Conservation (phyloP, 2,329 filamentous ascomycete genomes). For the Daldinia sp. region DNA sequence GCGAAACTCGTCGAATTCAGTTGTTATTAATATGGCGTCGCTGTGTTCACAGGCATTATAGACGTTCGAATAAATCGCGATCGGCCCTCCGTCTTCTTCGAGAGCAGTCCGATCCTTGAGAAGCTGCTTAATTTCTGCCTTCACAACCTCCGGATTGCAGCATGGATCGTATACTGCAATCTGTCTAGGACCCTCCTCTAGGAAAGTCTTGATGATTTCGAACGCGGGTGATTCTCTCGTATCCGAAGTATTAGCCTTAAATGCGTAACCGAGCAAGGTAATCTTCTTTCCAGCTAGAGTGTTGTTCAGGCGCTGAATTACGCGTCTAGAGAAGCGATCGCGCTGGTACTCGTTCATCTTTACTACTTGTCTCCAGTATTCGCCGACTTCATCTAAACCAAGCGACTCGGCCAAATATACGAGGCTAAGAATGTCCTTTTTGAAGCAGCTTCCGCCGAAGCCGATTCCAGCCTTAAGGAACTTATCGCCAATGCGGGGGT, state of each 20-base stretch:
- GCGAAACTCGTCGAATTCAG: slow-evolving; percentile 68
- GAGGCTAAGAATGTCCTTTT: slow-evolving; percentile 81
- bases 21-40: slow-evolving; percentile 66
- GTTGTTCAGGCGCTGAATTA: slow-evolving; percentile 76
- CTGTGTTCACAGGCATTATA: slow-evolving; percentile 63
- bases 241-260: slow-evolving; percentile 84
- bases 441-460: slow-evolving; percentile 85
- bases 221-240: slow-evolving; percentile 78
- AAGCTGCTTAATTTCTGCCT: slow-evolving; percentile 62
- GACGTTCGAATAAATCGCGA: slow-evolving; percentile 62
- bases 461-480: slow-evolving; percentile 81
- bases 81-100: slow-evolving; percentile 56
- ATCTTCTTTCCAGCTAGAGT: slow-evolving; percentile 78
- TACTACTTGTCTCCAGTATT: slow-evolving; percentile 81
- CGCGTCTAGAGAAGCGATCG: slow-evolving; percentile 73
- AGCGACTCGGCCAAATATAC: slow-evolving; percentile 79
- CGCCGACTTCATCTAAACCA: slow-evolving; percentile 76
- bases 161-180: slow-evolving; percentile 77
- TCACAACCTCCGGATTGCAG: slow-evolving; percentile 64
- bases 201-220: slow-evolving; percentile 73
- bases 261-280: slow-evolving; percentile 79
- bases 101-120: slow-evolving; percentile 52
- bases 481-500: slow-evolving; percentile 77
- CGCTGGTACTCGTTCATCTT: slow-evolving; percentile 82
- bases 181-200: slow-evolving; percentile 72